Base-by-base conservation (phyloP, 23 red algal genomes). In the Gracilaria domingensis region DNA sequence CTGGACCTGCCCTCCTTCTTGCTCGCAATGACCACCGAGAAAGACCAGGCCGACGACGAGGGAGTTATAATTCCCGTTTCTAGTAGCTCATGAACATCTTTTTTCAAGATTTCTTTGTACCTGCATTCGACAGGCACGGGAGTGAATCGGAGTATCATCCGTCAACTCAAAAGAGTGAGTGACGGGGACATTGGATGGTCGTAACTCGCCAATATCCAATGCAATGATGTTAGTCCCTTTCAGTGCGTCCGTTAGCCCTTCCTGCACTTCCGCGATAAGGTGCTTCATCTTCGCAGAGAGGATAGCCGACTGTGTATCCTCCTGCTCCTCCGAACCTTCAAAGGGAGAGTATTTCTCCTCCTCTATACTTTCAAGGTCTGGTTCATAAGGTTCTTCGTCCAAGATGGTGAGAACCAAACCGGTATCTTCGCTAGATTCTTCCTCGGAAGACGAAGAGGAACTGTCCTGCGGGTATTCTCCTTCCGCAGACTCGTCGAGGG, bases 81-180 rank as follows among this genome's bases (percentile, higher is more conserved):
- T 14, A 49, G 28, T 36, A 84, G 28, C 14, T 66, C 35, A 0
- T 84, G 57, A 18, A 66, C 33, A 24, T 84, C 56, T 18, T 84
- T 84, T 17, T 47, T 12, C 5, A 64, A 20, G 0, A 84, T 5
- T n/a, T 84, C 56, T 37, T 84, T 40, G 56, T 84, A 58, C 17
- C 36, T 60, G 3, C 61, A 84, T 66, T n/a, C 26, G 34, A 8
- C 33, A 23, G 6, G 56, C 81, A 3, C 51, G 3, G 4, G 4
- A 48, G 30, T 84, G 14, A 5, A 84, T 45, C 0, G 1, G 61
- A 59, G 16, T 67, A 18, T 28, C 25, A 37, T 65, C 28, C 18
- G 53, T 84, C 25, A 84, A 38, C 54, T 84, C 37, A 20, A 66
- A 84, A 21, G 13, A 64, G 53, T 84, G 81, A 8, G 28, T 66